Evolutionary conservation across 139 green algal species (phyloP).

Genomic region (Picocystis salinarum): DNA sequence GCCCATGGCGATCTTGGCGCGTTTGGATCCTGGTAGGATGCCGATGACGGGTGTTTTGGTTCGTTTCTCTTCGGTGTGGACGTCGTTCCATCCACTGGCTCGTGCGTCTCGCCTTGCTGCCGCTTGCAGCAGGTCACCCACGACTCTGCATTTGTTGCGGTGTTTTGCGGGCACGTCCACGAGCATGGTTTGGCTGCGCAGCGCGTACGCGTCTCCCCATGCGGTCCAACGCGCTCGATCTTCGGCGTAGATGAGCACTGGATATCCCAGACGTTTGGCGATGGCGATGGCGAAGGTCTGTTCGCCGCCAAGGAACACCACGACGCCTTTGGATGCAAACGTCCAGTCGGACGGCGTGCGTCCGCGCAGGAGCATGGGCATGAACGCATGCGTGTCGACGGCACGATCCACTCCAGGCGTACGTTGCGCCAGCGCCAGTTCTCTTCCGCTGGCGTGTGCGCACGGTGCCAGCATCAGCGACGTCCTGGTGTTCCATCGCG

Average conservation of each 20-base stretch:
- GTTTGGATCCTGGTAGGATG: slow-evolving; percentile 3
- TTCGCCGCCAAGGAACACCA: slow-evolving; percentile 6
- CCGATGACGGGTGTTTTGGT: not conserved
- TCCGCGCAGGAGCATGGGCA: not conserved
- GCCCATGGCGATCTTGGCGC: slow-evolving; percentile 1
- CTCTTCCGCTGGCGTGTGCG: slow-evolving; percentile 10
- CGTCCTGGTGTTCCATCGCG: slow-evolving; percentile 4
- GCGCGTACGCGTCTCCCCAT: not conserved
- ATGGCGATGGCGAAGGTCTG: not conserved
- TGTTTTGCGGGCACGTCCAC: slow-evolving; percentile 1
- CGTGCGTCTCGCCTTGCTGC: not conserved
- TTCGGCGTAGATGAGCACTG: slow-evolving; percentile 3
- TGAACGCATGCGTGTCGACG: not conserved
- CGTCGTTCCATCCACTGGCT: not conserved
- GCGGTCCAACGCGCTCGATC: not conserved
- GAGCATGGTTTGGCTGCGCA: not conserved
- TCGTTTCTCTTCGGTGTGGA: not conserved
- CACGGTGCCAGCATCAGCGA: slow-evolving; percentile 15
- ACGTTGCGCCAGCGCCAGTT: slow-evolving; percentile 8
- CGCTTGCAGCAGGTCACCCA: not conserved
- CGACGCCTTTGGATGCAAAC: not conserved
- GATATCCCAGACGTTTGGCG: not conserved
- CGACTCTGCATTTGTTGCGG: not conserved
- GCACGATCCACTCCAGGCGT: slow-evolving; percentile 14
- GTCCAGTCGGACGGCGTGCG: not conserved